Evolutionary conservation across 1,139 yeast species (phyloP).

Genomic region (Pichia sp.): DNA sequence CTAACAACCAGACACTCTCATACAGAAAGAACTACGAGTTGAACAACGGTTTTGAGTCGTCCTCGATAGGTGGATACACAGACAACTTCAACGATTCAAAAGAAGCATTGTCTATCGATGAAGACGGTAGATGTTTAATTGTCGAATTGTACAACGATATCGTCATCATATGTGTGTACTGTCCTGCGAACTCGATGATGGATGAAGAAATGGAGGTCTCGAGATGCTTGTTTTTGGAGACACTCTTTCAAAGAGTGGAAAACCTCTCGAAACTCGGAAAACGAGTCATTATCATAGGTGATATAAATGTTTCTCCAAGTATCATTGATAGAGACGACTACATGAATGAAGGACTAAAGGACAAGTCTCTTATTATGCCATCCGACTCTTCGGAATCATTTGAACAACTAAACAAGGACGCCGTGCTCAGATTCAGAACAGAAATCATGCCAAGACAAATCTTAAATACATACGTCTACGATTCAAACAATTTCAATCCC

Average conservation of each 20-base stretch:
- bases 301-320: slow-evolving; percentile 78
- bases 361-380: slow-evolving; percentile 17
- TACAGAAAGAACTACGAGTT: slow-evolving; percentile 21
- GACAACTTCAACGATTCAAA: slow-evolving; percentile 34
- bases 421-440: slow-evolving; percentile 30
- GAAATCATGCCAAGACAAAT: slow-evolving; percentile 25
- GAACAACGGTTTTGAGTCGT: slow-evolving; percentile 9
- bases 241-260: slow-evolving; percentile 59
- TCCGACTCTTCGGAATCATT: slow-evolving; percentile 8
- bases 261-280: slow-evolving; percentile 54
- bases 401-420: slow-evolving; percentile 23
- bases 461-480: slow-evolving; percentile 26
- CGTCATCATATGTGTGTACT: slow-evolving; percentile 75
- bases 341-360: slow-evolving; percentile 43
- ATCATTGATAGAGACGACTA: slow-evolving; percentile 80
- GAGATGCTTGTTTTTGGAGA: slow-evolving; percentile 55
- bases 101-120: slow-evolving; percentile 54
- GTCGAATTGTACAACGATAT: slow-evolving; percentile 65
- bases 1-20: slow-evolving; percentile 20
- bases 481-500: slow-evolving; percentile 24
- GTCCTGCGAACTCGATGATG: slow-evolving; percentile 84
- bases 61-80: slow-evolving; percentile 74
- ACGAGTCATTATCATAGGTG: slow-evolving; percentile 80
- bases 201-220: slow-evolving; percentile 70
- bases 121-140: slow-evolving; percentile 81